Evolutionary conservation across 2,329 filamentous ascomycete genomes (phyloP), one percentile per base, ranked within the genome.

Genomic region (Colletotrichum echinochloae): DNA sequence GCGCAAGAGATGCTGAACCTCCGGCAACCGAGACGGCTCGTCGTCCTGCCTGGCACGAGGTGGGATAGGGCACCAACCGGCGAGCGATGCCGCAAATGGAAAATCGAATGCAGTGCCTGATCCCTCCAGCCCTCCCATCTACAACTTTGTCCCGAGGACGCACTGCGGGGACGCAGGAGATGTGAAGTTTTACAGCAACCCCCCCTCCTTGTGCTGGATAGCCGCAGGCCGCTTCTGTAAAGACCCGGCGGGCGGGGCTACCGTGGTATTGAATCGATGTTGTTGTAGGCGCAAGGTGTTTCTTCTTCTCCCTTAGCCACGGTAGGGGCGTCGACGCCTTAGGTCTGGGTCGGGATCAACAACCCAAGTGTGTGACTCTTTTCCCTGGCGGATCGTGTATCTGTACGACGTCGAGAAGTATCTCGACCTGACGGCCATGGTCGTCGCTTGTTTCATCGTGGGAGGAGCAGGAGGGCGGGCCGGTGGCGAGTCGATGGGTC

Each of bases 341-440:
- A 44, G 60, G 35, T 20, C 39, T 23, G 44, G 44, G 8, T 11
- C 9, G 2, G 23, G 59, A 1, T 30, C 18, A n/a, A 23, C 26
- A 39, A 23, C 35, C 26, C 60, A n/a, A 28, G 33, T 28, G 14
- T 39, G 9, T n/a, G 30, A 5, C 18, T 51, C n/a, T 39, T 28
- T n/a, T 5, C 26, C 44, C 23, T 35, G 14, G 28, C n/a, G 11
- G 18, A 28, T 46, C 23, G 30, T 61, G 67, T 70, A 71, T 57
- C 41, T 62, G 64, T 71, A 71, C 64, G 55, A 63, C 33, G 16
- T 48, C n/a, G 30, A 54, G 23, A 68, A 71, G 68, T 71, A 71
- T 59, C 57, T 63, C 51, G 41, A 23, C 30, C 48, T 20, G 14
- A 23, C 18, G 23, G 37, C 8, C n/a, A 26, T 39, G 9, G 26